Percentiles rank a stretch among this genome's conserved stretches.
Evolutionary conservation across 2,329 filamentous ascomycete genomes (phyloP).

Genomic region (Microsporum ferrugineum): DNA sequence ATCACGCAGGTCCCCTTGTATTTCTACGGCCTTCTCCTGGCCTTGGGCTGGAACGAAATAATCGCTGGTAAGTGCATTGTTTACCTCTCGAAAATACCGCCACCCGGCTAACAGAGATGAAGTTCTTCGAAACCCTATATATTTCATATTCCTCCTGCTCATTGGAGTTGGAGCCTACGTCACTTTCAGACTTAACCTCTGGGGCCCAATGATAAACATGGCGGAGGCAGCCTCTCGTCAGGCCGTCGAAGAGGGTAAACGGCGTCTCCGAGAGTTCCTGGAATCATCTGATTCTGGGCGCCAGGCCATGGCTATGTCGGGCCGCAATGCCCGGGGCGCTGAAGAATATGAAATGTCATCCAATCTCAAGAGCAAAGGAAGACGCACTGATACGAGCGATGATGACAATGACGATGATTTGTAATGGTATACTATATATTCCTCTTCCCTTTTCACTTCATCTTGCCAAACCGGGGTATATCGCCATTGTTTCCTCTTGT

Average conservation of each 20-base stretch:
- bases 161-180: constrained; percentile 68
- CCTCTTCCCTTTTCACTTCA: neutral
- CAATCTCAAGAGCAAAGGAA: constrained; percentile 6
- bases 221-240: constrained; percentile 76
- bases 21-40: constrained; percentile 80
- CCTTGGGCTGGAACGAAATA: constrained; percentile 98
- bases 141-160: constrained; percentile 80
- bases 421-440: constrained; percentile 5
- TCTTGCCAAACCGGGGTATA: neutral
- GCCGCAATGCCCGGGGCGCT: constrained; percentile 22
- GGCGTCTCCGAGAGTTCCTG: constrained; percentile 79
- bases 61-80: constrained; percentile 59
- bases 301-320: constrained; percentile 67
- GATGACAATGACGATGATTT: constrained; percentile 11
- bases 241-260: constrained; percentile 82
- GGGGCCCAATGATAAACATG: constrained; percentile 94
- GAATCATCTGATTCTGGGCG: constrained; percentile 75
- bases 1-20: constrained; percentile 89
- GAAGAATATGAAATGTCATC: constrained; percentile 50
- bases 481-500: neutral
- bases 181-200: constrained; percentile 86
- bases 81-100: neutral
- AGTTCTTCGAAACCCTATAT: constrained; percentile 89
- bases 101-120: neutral
- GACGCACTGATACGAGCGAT: constrained; percentile 3